Base-by-base conservation (phyloP, 768 basidiomycete species). In the Daedaleopsis sinensis region DNA sequence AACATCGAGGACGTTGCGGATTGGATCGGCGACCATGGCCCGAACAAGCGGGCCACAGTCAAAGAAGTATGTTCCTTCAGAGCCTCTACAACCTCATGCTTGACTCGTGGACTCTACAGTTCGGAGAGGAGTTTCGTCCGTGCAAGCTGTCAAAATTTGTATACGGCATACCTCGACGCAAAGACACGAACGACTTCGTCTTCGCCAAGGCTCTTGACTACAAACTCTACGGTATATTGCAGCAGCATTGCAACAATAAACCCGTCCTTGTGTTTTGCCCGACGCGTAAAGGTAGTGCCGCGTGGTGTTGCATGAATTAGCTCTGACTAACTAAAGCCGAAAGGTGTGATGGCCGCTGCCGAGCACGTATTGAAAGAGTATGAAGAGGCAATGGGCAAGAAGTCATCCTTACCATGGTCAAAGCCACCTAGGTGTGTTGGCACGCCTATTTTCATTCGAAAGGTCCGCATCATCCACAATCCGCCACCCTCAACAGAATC, bases 121-220 rank as follows among this genome's bases (percentile, higher is more conserved):
- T 99, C 63, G 94, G 93, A 11, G 94, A 98, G 70, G 90, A 92
- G 57, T 98, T 86, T 69, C 82, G 96, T 27, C 94, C 96, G 2
- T 96, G 94, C 75, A 86, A 85, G 68, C 80, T 96, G 7, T 83
- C 79, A 3, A 82, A 87, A 54, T 78, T 84, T 66, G 91, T 97
- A 11, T 83, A 92, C 65, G 89, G 90, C 2, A 84, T 91, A 62
- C 79, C 82, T 21, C 84, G 86, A 43, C 72, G 78, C 43, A 85
- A 80, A 64, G 79, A 80, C 50, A 81, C 84, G 55, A 96, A 95
- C 67, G 92, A 94, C 64, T 96, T 93, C 69, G 81, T 81, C 15
- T 95, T 94, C 70, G 80, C 82, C 2, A 84, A 82, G 60, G 80
- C 76, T 5, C 80, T 98, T 13, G 91, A 96, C 70, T 82, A 74